phyloP scores from a whole-genome alignment of 2,329 filamentous ascomycete genomes.

The Ceratocystis papillata region DNA sequence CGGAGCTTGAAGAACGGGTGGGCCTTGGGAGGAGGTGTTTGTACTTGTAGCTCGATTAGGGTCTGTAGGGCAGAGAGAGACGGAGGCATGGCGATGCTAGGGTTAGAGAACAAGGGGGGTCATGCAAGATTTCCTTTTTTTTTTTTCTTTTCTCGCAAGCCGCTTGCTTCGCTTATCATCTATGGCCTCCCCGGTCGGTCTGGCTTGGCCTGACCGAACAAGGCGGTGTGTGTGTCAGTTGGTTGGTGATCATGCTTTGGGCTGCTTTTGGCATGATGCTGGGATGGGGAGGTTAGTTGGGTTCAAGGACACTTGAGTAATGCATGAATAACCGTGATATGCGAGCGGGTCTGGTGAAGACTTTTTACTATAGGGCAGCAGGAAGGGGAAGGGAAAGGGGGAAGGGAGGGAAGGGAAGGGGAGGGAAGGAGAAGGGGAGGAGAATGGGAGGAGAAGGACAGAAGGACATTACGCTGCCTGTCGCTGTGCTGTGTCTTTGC shows the following conservation, averaged over 20 bases:
- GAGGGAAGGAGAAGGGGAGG: no score
- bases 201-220: no score
- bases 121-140: not conserved
- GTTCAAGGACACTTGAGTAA: no score
- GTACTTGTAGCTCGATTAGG: not conserved
- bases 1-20: not conserved
- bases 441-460: no score
- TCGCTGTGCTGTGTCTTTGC: no score
- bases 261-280: not conserved
- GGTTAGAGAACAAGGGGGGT: not conserved
- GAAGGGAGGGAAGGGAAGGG: no score
- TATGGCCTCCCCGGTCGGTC: no score
- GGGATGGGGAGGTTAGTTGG: not conserved
- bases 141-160: not conserved
- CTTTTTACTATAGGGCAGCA: no score
- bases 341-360: no score
- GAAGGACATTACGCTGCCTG: no score
- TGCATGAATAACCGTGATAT: no score
- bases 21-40: not conserved
- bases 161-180: not conserved
- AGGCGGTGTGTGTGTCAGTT: not conserved
- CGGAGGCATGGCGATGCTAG: not conserved
- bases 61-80: constrained; percentile 10
- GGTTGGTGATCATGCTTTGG: not conserved
- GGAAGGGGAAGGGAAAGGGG: no score